Conservation (phyloP, 2,329 filamentous ascomycete genomes). For the Colletotrichum gigasporum region DNA sequence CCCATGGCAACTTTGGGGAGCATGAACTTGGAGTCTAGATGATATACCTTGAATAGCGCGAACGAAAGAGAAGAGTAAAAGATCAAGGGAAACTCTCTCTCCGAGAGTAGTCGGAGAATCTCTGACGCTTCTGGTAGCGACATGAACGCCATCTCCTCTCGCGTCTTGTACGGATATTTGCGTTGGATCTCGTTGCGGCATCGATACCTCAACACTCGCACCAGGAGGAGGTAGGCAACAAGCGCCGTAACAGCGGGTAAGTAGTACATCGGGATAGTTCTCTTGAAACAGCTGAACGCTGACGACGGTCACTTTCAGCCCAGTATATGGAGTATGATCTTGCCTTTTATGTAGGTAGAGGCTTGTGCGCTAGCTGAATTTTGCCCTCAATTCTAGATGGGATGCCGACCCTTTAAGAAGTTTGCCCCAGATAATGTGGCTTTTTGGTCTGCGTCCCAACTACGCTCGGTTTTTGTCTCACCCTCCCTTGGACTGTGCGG, state of each 20-base stretch:
- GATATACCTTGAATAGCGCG: slow-evolving; percentile 63
- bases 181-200: slow-evolving; percentile 5
- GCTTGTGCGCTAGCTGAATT: no score
- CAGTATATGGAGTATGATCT: no score
- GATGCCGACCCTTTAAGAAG: no score
- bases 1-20: no score
- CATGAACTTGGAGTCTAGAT: rapidly evolving
- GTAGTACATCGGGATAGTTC: not conserved
- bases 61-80: slow-evolving; percentile 63
- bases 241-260: not conserved
- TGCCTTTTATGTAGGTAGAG: no score
- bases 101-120: slow-evolving; percentile 51
- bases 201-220: slow-evolving; percentile 3
- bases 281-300: not conserved
- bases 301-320: no score
- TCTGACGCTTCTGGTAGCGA: slow-evolving; percentile 5
- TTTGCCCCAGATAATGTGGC: no score
- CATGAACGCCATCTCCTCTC: slow-evolving; percentile 23
- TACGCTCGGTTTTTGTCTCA: not conserved
- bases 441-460: no score
- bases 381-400: no score
- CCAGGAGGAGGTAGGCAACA: not conserved
- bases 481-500: not conserved
- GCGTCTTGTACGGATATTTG: slow-evolving; percentile 1
- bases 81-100: slow-evolving; percentile 65